Percentiles rank a stretch among this genome's conserved stretches.
These are phyloP conservation scores for Thuidium tamariscinum DNA, from an alignment of 225 moss, liverwort and hornwort genomes.

Conservation along the genomic window DNA sequence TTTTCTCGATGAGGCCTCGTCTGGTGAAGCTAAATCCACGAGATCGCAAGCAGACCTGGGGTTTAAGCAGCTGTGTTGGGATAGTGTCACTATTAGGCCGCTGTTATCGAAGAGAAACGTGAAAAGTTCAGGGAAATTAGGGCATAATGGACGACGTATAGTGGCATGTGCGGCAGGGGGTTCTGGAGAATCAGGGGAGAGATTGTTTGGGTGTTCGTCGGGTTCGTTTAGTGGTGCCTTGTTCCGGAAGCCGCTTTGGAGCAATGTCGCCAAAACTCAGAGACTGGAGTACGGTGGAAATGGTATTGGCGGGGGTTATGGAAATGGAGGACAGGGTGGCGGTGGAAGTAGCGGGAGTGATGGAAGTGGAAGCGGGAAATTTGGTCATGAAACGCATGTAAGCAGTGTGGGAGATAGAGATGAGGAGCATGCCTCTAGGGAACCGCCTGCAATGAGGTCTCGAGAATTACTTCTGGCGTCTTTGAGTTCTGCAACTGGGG, in stretches of 20 bases:
- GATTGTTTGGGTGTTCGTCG: not conserved
- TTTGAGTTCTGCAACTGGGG: conserved; percentile 18
- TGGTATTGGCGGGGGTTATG: conserved; percentile 2
- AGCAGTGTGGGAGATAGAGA: conserved; percentile 6
- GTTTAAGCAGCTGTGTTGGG: not conserved
- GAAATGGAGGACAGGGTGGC: conserved; percentile 16
- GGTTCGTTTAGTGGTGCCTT: not conserved
- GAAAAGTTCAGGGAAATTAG: not conserved
- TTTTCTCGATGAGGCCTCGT: not conserved
- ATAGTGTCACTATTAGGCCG: not conserved
- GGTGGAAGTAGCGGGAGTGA: not conserved
- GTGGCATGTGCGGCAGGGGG: not conserved
- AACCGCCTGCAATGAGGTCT: not conserved
- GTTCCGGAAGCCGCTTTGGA: conserved; percentile 12
- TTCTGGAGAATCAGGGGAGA: not conserved
- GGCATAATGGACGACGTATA: not conserved
- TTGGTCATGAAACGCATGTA: conserved; percentile 5
- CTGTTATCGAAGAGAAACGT: not conserved
- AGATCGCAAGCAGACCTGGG: not conserved
- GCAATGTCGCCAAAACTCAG: not conserved
- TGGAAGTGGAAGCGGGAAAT: conserved; percentile 12
- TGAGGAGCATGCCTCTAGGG: not conserved
- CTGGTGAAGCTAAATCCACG: not conserved
- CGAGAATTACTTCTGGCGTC: conserved; percentile 29
- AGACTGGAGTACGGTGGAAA: conserved; percentile 1